Evolutionary conservation across 495 filamentous ascomycete genomes (phyloP), one percentile per base, ranked within the genome.

Genomic region (Aspergillus carlsbadensis): DNA sequence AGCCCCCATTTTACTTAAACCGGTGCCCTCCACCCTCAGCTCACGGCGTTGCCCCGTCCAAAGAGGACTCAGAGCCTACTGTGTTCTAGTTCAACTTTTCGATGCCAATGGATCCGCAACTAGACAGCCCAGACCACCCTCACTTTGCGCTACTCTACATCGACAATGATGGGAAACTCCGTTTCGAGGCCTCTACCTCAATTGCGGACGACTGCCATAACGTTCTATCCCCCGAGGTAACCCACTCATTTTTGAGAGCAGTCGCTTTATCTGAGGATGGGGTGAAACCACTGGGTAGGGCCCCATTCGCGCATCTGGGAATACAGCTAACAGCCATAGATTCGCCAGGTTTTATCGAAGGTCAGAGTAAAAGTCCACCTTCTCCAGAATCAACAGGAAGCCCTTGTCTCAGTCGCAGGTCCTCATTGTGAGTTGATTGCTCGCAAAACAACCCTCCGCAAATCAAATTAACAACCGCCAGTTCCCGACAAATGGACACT

Each of bases 101-200:
- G 5, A 66, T 69, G 57, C 68, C 67, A 6, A 63, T 62, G 61
- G 64, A 61, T 51, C 57, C 66, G 45, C 59, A 60, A 36, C 56
- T 57, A 20, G 60, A 65, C 20, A 65, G 60, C 11, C 50, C 58
- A 40, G 48, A 53, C 4, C 71, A 56, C 50, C 56, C 65, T 4
- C 72, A 75, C 45, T 75, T 68, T 60, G 72, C 72, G 37, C 57
- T 75, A 11, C 72, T 75, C 37, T 75, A 75, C 39, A 64, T 75
- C 37, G 70, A 74, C 46, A 57, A 65, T 29, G 52, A 60, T 42
- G 72, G 71, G 7, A 71, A 72, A 42, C 63, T 75, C 10, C 66
- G 70, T 17, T 69, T 72, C 26, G 65, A 70, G 54, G 62, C 71
- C 5, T 75, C 72, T 10, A 63, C 58, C 0, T 75, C 72, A 10